Conservation (phyloP, 1,284 basidiomycete genomes). For the Ustilago shanxiensis region DNA sequence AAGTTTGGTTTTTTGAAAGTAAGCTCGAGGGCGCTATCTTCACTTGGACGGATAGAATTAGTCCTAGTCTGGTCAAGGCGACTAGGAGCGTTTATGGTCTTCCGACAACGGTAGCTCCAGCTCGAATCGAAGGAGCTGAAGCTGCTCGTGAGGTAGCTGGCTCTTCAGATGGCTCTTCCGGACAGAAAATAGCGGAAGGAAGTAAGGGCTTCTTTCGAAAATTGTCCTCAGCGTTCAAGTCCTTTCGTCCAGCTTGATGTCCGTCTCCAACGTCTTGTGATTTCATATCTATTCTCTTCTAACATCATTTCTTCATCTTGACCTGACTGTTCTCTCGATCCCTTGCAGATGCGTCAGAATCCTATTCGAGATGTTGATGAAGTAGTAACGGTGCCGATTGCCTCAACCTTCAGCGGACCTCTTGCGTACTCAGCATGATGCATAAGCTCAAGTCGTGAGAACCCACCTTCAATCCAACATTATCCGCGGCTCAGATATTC, state of each 20-base stretch:
- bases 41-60: neutral
- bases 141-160: neutral
- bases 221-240: neutral
- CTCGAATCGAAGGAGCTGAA: neutral
- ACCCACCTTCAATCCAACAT: too few species aligned
- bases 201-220: neutral
- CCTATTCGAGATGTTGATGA: too few species aligned
- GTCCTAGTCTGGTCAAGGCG: neutral
- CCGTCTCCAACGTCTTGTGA: too few species aligned
- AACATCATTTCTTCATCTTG: too few species aligned
- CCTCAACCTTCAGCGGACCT: too few species aligned
- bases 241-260: neutral
- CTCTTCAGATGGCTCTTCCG: neutral
- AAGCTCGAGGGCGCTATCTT: neutral
- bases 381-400: too few species aligned
- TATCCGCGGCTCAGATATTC: too few species aligned
- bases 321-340: too few species aligned
- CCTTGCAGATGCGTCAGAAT: too few species aligned
- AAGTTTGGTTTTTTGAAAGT: constrained; percentile 7
- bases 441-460: too few species aligned
- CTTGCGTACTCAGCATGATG: too few species aligned
- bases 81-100: neutral
- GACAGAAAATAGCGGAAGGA: neutral
- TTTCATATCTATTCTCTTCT: too few species aligned
- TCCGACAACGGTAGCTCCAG: neutral